A percentile compares a stretch with the other conserved stretches of the same genome.
Conservation (phyloP, 169 alveolate genomes). For the Eimeria tenella region DNA sequence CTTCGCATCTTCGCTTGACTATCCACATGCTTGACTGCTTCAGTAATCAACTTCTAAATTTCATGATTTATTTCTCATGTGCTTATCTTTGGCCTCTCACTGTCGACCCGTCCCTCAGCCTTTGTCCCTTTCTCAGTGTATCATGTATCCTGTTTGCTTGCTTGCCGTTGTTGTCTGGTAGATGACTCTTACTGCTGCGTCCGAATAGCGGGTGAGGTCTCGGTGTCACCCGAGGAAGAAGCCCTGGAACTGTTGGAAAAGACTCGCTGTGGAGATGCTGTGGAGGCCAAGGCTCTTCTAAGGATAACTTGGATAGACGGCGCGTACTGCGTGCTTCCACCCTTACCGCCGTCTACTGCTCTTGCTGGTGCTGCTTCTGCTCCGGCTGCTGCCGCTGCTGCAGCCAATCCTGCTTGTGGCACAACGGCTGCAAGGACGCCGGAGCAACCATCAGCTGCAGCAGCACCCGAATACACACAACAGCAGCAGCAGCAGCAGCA, state of each 20-base stretch:
- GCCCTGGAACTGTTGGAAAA: slow-evolving; percentile 63
- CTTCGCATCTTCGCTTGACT: too few relatives aligned
- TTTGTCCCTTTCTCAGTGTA: not conserved
- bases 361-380: not conserved
- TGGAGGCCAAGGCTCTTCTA: not conserved
- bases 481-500: slow-evolving; percentile 25
- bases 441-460: not conserved
- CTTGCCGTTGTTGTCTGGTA: not conserved
- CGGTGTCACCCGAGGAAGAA: slow-evolving; percentile 80
- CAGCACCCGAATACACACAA: not conserved
- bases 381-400: slow-evolving; percentile 25
- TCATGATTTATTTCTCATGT: not conserved
- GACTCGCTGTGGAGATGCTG: slow-evolving; percentile 28
- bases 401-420: not conserved
- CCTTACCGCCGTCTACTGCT: not conserved
- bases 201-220: slow-evolving; percentile 79
- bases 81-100: not conserved
- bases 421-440: not conserved
- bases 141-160: not conserved
- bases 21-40: too few relatives aligned
- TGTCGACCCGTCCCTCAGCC: not conserved
- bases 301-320: slow-evolving; percentile 13
- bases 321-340: slow-evolving; percentile 55
- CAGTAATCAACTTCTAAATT: too few relatives aligned
- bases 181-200: slow-evolving; percentile 74